Percentiles rank a stretch among this genome's conserved stretches.
These are phyloP conservation scores for Dactylellina leptospora DNA, from an alignment of 2,329 filamentous ascomycete species.

Conservation along the genomic window DNA sequence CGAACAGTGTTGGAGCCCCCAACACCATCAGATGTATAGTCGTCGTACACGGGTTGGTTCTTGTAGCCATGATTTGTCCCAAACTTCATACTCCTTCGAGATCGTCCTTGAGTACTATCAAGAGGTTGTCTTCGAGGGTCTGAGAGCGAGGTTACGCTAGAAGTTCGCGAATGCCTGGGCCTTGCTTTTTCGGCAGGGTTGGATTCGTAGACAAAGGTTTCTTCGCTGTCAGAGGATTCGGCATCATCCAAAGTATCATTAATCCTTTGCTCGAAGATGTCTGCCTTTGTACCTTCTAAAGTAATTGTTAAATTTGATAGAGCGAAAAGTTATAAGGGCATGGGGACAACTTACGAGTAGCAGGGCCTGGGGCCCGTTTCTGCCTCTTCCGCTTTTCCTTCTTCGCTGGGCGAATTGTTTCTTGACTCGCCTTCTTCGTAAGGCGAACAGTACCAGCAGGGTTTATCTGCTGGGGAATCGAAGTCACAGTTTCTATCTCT, in stretches of 20 bases:
- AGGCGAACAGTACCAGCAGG: constrained; percentile 72
- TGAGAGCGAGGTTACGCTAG: constrained; percentile 83
- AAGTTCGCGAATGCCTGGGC: constrained; percentile 84
- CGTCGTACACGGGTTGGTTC: constrained; percentile 30
- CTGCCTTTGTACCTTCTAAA: constrained; percentile 88
- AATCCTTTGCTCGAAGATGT: constrained; percentile 97
- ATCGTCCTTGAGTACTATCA: constrained; percentile 23
- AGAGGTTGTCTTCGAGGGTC: constrained; percentile 56
- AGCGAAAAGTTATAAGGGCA: too few species aligned
- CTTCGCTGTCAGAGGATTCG: constrained; percentile 95
- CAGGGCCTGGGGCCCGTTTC: constrained; percentile 64
- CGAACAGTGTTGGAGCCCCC: constrained; percentile 36
- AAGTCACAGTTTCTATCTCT: constrained; percentile 93
- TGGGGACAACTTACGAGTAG: constrained; percentile 54
- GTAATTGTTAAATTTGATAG: too few species aligned
- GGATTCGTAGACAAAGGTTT: constrained; percentile 98
- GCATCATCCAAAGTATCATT: constrained; percentile 95
- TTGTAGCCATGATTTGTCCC: constrained; percentile 46
- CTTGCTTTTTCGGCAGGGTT: constrained; percentile 80
- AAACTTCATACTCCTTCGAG: constrained; percentile 56
- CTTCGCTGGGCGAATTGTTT: constrained; percentile 88
- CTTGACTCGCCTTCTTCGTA: constrained; percentile 86
- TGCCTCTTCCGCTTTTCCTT: constrained; percentile 88
- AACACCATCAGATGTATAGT: constrained; percentile 44
- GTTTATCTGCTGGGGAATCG: constrained; percentile 78